A percentile compares a stretch with the other conserved stretches of the same genome.
phyloP scores from a whole-genome alignment of 106 monocot genomes.

The Posidonia australis region DNA sequence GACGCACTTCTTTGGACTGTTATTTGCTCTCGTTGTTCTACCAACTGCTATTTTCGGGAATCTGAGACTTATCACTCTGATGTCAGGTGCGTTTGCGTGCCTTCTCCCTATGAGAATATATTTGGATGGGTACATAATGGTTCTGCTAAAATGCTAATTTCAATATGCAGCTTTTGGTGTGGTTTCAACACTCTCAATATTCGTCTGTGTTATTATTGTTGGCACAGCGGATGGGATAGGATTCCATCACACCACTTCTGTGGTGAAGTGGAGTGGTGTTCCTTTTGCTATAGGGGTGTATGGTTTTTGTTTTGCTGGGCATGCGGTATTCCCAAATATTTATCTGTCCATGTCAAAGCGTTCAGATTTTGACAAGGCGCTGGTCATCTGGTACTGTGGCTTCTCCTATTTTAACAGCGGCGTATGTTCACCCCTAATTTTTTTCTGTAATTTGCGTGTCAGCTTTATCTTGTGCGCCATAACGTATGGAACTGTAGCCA shows the following conservation, averaged over 20 bases:
- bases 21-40: constrained; percentile 71
- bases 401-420: background rate
- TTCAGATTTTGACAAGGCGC: constrained; percentile 48
- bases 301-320: constrained; percentile 94
- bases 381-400: constrained; percentile 40
- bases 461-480: constrained; percentile 75
- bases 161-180: constrained; percentile 69
- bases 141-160: background rate
- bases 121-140: background rate
- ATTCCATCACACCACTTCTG: constrained; percentile 46
- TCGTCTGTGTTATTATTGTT: constrained; percentile 55
- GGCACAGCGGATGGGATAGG: constrained; percentile 48
- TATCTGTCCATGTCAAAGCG: constrained; percentile 89
- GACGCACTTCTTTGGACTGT: constrained; percentile 58
- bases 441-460: constrained; percentile 4
- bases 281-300: constrained; percentile 85
- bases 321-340: constrained; percentile 94
- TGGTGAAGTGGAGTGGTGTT: constrained; percentile 64
- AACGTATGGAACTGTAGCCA: constrained; percentile 64
- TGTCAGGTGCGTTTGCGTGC: constrained; percentile 47
- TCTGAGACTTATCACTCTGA: constrained; percentile 66
- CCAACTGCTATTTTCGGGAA: constrained; percentile 79
- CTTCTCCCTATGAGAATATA: background rate
- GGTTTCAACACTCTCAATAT: constrained; percentile 62
- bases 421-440: background rate